Percentiles rank a stretch among this genome's conserved stretches.
phyloP scores from a whole-genome alignment of 768 basidiomycete genomes.

The Mycena albidolilacea region DNA sequence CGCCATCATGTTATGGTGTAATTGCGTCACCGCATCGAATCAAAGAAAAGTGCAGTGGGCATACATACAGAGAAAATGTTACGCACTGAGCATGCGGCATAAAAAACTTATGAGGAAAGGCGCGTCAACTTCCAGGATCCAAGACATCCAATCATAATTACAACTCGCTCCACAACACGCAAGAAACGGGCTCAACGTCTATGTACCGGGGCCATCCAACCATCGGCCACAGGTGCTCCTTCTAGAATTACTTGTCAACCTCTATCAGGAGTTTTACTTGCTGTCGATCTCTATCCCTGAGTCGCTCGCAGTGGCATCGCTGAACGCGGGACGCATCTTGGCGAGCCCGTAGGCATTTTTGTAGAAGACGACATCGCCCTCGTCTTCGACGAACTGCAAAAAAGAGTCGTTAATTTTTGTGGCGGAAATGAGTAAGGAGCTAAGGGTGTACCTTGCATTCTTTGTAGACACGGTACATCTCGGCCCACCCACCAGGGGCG shows the following conservation, averaged over 20 bases:
- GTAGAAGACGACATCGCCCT: conserved; percentile 92
- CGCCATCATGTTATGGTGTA: no score
- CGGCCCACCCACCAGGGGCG: conserved; percentile 83
- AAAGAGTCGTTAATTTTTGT: background rate
- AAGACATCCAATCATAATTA: background rate
- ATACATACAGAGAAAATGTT: no score
- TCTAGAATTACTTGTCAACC: conserved; percentile 58
- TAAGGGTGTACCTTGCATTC: conserved; percentile 76
- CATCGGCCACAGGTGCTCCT: background rate
- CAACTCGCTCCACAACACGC: background rate
- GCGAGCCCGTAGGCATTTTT: conserved; percentile 90
- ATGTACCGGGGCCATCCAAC: background rate
- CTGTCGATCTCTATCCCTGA: conserved; percentile 68
- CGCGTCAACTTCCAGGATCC: background rate
- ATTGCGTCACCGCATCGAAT: no score
- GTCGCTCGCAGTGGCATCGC: conserved; percentile 70
- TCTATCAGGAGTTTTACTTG: conserved; percentile 34
- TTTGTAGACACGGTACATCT: conserved; percentile 82
- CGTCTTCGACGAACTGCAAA: conserved; percentile 93
- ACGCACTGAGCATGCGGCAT: no score
- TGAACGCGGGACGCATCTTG: conserved; percentile 73
- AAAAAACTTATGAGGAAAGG: no score
- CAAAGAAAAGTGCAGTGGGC: no score
- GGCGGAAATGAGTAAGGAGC: background rate
- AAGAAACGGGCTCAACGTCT: conserved; percentile 22